phyloP scores from a whole-genome alignment of 108 stramenopile species.

The Conticribra guillardii region DNA sequence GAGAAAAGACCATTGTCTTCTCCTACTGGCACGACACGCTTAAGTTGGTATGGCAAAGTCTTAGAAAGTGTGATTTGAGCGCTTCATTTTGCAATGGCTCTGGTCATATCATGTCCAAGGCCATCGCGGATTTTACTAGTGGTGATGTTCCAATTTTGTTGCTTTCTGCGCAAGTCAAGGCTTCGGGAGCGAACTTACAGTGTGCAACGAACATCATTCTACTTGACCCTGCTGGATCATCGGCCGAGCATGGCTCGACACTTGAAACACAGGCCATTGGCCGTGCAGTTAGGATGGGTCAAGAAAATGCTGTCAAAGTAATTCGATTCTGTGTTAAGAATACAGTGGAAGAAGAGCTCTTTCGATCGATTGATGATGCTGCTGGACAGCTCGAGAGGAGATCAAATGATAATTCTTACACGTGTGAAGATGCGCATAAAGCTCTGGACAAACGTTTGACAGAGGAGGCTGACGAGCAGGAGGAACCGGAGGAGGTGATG shows the following conservation, averaged over 20 bases:
- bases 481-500: conserved; percentile 12
- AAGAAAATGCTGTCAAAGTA: conserved; percentile 27
- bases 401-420: conserved; percentile 25
- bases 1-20: conserved; percentile 32
- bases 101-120: conserved; percentile 17
- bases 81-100: conserved; percentile 39
- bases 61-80: conserved; percentile 20
- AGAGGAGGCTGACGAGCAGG: conserved; percentile 5
- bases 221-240: conserved; percentile 29
- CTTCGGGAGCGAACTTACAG: conserved; percentile 42
- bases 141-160: conserved; percentile 20
- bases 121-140: conserved; percentile 26
- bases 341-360: conserved; percentile 29
- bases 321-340: conserved; percentile 34
- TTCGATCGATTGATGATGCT: conserved; percentile 23
- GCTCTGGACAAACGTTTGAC: conserved; percentile 3
- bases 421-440: conserved; percentile 38
- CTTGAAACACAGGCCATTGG: conserved; percentile 42
- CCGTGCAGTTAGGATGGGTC: conserved; percentile 41
- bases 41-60: conserved; percentile 16
- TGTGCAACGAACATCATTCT: conserved; percentile 31
- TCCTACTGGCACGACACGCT: conserved; percentile 44
- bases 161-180: conserved; percentile 43
- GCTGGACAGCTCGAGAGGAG: conserved; percentile 6
- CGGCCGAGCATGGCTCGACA: conserved; percentile 33